These are phyloP conservation scores for Magnolia officinalis DNA, from an alignment of 164 flowering plant species.

Conservation along the genomic window DNA sequence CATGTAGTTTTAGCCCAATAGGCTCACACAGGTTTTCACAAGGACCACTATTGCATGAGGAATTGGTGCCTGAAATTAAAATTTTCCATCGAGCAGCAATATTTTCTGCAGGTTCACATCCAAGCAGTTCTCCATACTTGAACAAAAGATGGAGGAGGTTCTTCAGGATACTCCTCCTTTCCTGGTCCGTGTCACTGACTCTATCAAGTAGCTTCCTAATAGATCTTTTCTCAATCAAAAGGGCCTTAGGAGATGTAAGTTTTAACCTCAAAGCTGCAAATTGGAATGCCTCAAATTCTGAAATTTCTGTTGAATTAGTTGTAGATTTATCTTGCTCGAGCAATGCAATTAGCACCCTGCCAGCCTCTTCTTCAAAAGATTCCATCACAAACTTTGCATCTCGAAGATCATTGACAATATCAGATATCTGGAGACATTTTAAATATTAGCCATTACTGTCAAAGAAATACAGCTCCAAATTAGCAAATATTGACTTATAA, in stretches of 20 bases:
- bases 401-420: conserved; percentile 49
- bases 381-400: conserved; percentile 45
- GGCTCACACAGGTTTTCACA: conserved; percentile 8
- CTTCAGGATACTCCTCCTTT: conserved; percentile 44
- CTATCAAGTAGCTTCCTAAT: conserved; percentile 50
- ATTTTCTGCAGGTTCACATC: conserved; percentile 24
- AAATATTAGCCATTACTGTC: neutral
- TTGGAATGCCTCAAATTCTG: conserved; percentile 46
- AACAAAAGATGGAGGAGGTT: conserved; percentile 50
- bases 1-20: conserved; percentile 18
- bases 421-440: conserved; percentile 56
- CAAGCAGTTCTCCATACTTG: conserved; percentile 43
- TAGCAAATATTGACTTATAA: no score
- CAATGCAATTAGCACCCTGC: conserved; percentile 48
- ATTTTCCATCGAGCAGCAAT: conserved; percentile 15
- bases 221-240: conserved; percentile 68
- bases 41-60: neutral
- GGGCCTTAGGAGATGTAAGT: conserved; percentile 49
- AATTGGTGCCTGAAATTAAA: conserved; percentile 5
- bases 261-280: conserved; percentile 48
- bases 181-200: conserved; percentile 21
- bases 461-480: neutral
- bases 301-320: conserved; percentile 33
- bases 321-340: conserved; percentile 31
- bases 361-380: conserved; percentile 67